Evolutionary conservation across 2,329 filamentous ascomycete species (phyloP).

Genomic region (Aspergillus neotritici): DNA sequence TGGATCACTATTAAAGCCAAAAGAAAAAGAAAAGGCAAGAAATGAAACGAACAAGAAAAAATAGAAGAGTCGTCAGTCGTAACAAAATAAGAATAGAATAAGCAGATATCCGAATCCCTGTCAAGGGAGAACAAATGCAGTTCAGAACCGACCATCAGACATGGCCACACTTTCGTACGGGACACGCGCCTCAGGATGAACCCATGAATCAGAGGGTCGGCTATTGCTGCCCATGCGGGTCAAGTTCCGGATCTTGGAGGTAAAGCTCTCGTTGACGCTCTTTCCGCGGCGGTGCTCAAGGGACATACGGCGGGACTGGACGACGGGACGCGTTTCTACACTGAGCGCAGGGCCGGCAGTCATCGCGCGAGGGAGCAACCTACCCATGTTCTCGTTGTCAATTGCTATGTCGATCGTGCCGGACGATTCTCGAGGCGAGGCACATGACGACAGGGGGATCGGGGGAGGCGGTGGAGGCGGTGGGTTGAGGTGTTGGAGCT

Average conservation of each 20-base stretch:
- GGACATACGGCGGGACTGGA: constrained; percentile 39
- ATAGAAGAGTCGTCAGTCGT: constrained; percentile 14
- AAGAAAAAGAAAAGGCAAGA: constrained; percentile 1
- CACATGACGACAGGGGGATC: constrained; percentile 16
- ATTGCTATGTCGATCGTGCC: constrained; percentile 39
- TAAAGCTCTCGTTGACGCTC: constrained; percentile 54
- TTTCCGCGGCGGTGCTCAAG: constrained; percentile 47
- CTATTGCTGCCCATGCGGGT: constrained; percentile 55
- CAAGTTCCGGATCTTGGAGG: constrained; percentile 49
- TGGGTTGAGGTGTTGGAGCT: constrained; percentile 57
- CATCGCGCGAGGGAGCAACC: constrained; percentile 31
- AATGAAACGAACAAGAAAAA: constrained; percentile 3
- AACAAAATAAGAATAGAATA: constrained; percentile 5
- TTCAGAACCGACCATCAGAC: constrained; percentile 15
- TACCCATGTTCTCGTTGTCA: constrained; percentile 35
- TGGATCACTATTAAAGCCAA: constrained; percentile 8
- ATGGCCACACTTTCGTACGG: constrained; percentile 24
- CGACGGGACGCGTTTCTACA: constrained; percentile 19
- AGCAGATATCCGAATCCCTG: not conserved
- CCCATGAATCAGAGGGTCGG: constrained; percentile 37
- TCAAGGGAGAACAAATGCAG: not conserved
- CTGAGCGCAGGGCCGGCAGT: constrained; percentile 30
- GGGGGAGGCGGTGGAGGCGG: constrained; percentile 49
- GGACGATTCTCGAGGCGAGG: constrained; percentile 31
- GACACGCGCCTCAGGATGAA: constrained; percentile 15